Base-by-base conservation (phyloP, 192 early-diverging fungal species). In the Linnemannia exigua region DNA sequence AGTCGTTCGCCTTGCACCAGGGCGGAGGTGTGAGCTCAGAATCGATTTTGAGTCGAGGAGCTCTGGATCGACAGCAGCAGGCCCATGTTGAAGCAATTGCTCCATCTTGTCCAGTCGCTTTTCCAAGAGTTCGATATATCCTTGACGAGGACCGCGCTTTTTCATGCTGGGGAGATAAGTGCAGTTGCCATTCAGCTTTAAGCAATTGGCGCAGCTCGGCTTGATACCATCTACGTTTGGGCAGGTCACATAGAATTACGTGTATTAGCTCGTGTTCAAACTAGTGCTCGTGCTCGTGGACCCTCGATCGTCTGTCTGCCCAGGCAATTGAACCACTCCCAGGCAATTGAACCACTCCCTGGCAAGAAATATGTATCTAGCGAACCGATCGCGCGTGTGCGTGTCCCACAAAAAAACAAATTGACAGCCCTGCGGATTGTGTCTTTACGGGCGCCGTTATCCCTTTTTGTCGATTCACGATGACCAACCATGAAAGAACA, bases 121-220 rank as follows among this genome's bases (percentile, higher is more conserved):
- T 78, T 97, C 95, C 14, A 97, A 82, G 5, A 92, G 89, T 76
- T 94, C 95, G 44, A 97, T 95, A 73, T 96, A 94, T 2, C 95
- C 95, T 47, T 92, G 93, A 19, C 96, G 93, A 37, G 97, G 97
- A 0, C 97, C 97, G 48, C 97, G 91, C 87, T 98, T 97, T 87
- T 97, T 96, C 81, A 94, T 95, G 72, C 92, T 93, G 12, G 96
- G 95, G 66, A 95, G 91, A 87, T 96, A 98, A 12, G 95, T 90
- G 83, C 97, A 98, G 35, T 89, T 87, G 58, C 72, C 77, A 58
- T 90, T 90, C 51, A 94, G 90, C 84, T 94, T 93, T 46, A 89
- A 72, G 84, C 97, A 98, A 76, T 95, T 97, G 9, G 89, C 90
- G 88, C 97, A 98, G 17, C 91, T 89, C 63, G 96, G 96, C 61